Evolutionary conservation across 2,329 filamentous ascomycete species (phyloP).

Genomic region (Calonectria crousiana): DNA sequence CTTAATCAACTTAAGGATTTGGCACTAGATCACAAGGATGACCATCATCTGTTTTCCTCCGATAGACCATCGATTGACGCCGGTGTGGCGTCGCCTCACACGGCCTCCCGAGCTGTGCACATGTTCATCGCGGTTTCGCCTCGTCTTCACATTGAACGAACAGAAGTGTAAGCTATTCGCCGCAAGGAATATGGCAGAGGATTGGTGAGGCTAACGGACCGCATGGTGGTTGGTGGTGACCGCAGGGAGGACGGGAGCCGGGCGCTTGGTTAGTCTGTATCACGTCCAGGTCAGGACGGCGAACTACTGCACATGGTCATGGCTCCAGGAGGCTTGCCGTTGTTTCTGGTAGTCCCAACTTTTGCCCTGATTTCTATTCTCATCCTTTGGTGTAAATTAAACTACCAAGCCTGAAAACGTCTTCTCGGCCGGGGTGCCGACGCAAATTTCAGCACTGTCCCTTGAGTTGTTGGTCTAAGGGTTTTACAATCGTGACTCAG

Average conservation of each 20-base stretch:
- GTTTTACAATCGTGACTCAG: not conserved
- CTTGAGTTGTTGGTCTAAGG: not conserved
- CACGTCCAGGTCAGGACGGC: not conserved
- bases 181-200: not conserved
- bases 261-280: not conserved
- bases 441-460: not conserved
- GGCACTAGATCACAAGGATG: not conserved
- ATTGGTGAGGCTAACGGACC: not conserved
- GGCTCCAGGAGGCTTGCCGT: not conserved
- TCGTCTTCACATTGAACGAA: not conserved
- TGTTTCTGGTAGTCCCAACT: not conserved
- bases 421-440: not conserved
- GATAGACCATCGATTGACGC: not conserved
- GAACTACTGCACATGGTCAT: not conserved
- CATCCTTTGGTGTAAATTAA: not conserved
- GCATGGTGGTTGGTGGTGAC: not conserved
- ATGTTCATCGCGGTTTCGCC: not conserved
- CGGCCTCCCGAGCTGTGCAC: not conserved
- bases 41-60: not conserved
- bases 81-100: not conserved
- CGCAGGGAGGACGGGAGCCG: not conserved
- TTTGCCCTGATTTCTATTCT: not conserved
- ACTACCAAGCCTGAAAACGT: no score
- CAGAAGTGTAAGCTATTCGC: not conserved
- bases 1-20: conserved; percentile 6